These are phyloP conservation scores for Penicillium egyptiacum DNA, from an alignment of 495 filamentous ascomycete species.

Conservation along the genomic window DNA sequence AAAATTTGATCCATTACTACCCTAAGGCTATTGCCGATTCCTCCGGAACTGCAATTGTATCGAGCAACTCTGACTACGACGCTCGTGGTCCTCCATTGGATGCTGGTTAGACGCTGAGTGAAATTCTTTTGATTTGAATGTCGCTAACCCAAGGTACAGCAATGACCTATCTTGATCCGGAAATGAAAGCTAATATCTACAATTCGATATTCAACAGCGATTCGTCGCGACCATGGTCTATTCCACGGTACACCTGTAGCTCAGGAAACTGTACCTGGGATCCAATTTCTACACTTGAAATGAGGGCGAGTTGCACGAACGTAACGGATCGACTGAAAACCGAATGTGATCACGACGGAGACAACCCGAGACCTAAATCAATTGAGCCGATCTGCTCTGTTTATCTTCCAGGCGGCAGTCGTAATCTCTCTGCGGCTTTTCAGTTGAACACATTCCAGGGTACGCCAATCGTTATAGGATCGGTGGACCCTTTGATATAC, in stretches of 20 bases:
- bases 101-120: background rate
- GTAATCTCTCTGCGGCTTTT: background rate
- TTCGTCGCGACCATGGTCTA: slow-evolving; percentile 11
- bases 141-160: background rate
- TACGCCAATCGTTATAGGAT: background rate
- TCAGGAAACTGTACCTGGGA: slow-evolving; percentile 24
- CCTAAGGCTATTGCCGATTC: background rate
- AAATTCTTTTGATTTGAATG: background rate
- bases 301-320: slow-evolving; percentile 15
- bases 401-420: background rate
- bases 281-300: slow-evolving; percentile 13
- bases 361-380: background rate
- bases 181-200: slow-evolving; percentile 17
- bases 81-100: background rate
- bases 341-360: background rate
- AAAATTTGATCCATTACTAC: background rate
- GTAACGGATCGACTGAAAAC: slow-evolving; percentile 12
- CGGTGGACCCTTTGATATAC: background rate
- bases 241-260: slow-evolving; percentile 17
- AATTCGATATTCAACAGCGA: slow-evolving; percentile 15
- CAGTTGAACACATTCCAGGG: background rate
- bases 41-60: background rate
- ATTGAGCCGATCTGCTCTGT: background rate
- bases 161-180: background rate
- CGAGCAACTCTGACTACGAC: background rate